These are phyloP conservation scores for Penicillium riverlandense DNA, from an alignment of 495 filamentous ascomycete genomes.

Conservation along the genomic window DNA sequence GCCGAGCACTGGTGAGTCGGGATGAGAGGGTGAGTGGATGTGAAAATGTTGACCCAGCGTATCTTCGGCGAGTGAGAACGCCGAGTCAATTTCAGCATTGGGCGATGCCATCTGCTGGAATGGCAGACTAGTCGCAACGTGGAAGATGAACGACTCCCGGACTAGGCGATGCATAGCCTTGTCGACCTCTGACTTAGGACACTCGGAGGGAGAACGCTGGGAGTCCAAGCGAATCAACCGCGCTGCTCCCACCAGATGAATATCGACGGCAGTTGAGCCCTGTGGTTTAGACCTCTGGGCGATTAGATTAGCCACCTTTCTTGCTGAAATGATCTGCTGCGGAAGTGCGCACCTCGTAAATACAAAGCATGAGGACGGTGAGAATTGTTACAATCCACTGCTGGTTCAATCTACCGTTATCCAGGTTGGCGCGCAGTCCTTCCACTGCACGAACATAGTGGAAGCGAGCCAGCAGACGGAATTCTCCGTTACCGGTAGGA, in stretches of 20 bases:
- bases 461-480: slow-evolving; percentile 2
- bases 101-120: slow-evolving; percentile 4
- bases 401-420: neutral
- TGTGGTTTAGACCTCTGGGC: slow-evolving; percentile 9
- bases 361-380: slow-evolving; percentile 15
- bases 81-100: slow-evolving; percentile 4
- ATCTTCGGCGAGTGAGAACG: slow-evolving; percentile 11
- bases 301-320: neutral
- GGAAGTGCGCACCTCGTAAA: slow-evolving; percentile 10
- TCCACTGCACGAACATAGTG: slow-evolving; percentile 11
- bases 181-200: neutral
- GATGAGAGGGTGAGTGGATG: neutral
- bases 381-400: slow-evolving; percentile 6
- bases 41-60: slow-evolving; percentile 3
- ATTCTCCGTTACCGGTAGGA: slow-evolving; percentile 2
- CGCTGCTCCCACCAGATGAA: slow-evolving; percentile 14
- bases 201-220: neutral
- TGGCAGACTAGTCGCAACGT: slow-evolving; percentile 16
- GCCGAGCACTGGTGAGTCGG: slow-evolving; percentile 13
- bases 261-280: slow-evolving; percentile 5
- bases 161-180: slow-evolving; percentile 8
- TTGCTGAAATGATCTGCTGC: neutral
- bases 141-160: slow-evolving; percentile 19
- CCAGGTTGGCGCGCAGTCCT: slow-evolving; percentile 4
- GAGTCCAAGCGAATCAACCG: slow-evolving; percentile 9